Evolutionary conservation across 441 rosid genomes (phyloP).

Genomic region (Euphorbia schlechtendalii): DNA sequence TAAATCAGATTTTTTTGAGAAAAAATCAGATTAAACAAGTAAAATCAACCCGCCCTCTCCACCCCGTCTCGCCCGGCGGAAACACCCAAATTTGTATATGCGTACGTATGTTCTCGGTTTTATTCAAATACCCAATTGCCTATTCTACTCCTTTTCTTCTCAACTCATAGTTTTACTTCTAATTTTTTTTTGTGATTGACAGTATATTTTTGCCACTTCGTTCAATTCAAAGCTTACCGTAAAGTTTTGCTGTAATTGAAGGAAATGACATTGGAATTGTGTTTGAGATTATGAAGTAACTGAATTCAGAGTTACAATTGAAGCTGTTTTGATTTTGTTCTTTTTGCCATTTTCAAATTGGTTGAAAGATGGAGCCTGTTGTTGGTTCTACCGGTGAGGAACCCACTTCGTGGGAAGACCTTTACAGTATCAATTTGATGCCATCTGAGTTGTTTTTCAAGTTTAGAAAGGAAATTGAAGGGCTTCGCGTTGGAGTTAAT

Average conservation of each 20-base stretch:
- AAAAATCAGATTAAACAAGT: not conserved
- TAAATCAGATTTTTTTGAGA: no score
- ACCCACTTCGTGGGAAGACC: slow-evolving; percentile 81
- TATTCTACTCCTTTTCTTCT: not conserved
- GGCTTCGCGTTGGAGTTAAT: slow-evolving; percentile 78
- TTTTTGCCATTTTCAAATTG: slow-evolving; percentile 7
- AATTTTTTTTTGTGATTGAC: not conserved
- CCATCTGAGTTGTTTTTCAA: slow-evolving; percentile 83
- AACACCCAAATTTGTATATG: not conserved
- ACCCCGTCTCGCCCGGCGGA: not conserved
- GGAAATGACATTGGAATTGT: not conserved
- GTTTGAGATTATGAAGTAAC: not conserved
- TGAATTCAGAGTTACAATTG: not conserved
- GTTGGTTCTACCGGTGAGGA: slow-evolving; percentile 46
- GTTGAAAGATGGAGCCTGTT: slow-evolving; percentile 37
- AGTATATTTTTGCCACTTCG: not conserved
- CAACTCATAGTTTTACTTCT: not conserved
- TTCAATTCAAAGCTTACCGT: slow-evolving; percentile 6
- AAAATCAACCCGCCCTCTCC: not conserved
- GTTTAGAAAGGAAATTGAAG: slow-evolving; percentile 80
- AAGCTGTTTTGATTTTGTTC: not conserved
- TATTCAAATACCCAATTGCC: not conserved
- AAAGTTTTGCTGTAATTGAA: not conserved
- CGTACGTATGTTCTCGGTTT: not conserved
- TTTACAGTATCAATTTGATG: slow-evolving; percentile 56